These are phyloP conservation scores for Ascocoryne sarcoides DNA, from an alignment of 2,329 filamentous ascomycete genomes.

Conservation along the genomic window DNA sequence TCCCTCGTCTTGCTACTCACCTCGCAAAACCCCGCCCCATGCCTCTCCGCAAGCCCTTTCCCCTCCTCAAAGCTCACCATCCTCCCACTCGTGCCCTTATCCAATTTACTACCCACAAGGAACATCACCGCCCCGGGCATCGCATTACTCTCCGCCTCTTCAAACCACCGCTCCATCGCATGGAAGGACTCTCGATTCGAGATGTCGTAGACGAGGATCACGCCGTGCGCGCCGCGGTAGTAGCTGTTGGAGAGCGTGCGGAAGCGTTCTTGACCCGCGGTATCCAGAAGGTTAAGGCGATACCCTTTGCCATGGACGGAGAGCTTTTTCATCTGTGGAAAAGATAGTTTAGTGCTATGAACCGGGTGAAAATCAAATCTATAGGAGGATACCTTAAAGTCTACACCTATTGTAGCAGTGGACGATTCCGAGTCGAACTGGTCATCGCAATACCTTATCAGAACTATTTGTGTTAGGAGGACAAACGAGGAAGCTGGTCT, in stretches of 20 bases:
- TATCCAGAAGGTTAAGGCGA: conserved; percentile 57
- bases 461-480: conserved; percentile 30
- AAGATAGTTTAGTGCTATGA: neutral
- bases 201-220: conserved; percentile 92
- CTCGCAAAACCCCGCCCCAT: conserved; percentile 43
- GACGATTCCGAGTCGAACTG: conserved; percentile 47
- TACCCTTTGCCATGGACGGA: conserved; percentile 43
- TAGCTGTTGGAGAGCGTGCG: conserved; percentile 90
- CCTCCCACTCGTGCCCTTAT: conserved; percentile 34
- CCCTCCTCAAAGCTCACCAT: conserved; percentile 41
- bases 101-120: conserved; percentile 44
- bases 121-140: conserved; percentile 40
- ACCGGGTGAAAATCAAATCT: too few relatives aligned
- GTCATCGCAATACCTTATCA: conserved; percentile 47
- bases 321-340: conserved; percentile 40
- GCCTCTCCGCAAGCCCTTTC: conserved; percentile 36
- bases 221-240: conserved; percentile 90
- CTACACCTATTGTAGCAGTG: conserved; percentile 48
- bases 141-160: conserved; percentile 43
- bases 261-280: conserved; percentile 92
- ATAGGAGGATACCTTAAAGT: conserved; percentile 42
- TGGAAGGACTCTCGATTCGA: conserved; percentile 50
- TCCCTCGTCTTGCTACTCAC: conserved; percentile 45
- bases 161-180: conserved; percentile 45
- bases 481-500: neutral